Base-by-base conservation (phyloP, 768 basidiomycete species). In the Tricholoma terreum region DNA sequence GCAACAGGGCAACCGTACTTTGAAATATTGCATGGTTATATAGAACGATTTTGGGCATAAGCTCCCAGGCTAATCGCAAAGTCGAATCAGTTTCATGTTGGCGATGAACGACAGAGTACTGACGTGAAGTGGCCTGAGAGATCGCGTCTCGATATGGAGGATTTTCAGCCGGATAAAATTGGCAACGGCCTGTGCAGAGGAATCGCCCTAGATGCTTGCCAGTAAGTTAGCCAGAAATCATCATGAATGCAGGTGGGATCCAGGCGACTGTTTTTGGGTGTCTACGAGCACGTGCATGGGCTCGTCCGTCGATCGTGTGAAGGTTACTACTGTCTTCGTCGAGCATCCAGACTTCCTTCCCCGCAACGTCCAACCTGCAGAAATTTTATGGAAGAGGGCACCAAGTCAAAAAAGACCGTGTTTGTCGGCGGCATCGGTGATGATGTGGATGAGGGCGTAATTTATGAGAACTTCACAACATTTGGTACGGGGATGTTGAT, bases 351-450 rank as follows among this genome's bases (percentile, higher is more conserved):
- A 45, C 50, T 12, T 46, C 27, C 17, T 9, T 27, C 24, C 24
- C 24, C 8, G 15, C n/a, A 12, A 21, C 56, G 24, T 43, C 50
- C 22, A 24, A 30, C 42, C 46, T 22, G 24, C 42, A 8, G 42
- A 40, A 24, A n/a, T 38, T 49, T 58, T 62, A 91, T 91, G 88
- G 89, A 92, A 71, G 87, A 91, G 73, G 91, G 90, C 58, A 81
- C 87, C 21, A 90, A 86, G 72, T 74, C 83, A n/a, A 94, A 92
- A 71, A 90, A 89, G 73, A 93, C 92, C 34, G 71, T 94, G 52
- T 94, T 90, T 69, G 79, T 94, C 62, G 92, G 92, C 46, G 90
- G 90, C 0, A 79, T 97, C 52, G 83, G 80, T 46, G 90, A 94
- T 59, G 89, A 94, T 63, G 85, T 93, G 43, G 88, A 94, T 69